Conservation (phyloP, 169 alveolate genomes). For the Sarcocystis neurona region DNA sequence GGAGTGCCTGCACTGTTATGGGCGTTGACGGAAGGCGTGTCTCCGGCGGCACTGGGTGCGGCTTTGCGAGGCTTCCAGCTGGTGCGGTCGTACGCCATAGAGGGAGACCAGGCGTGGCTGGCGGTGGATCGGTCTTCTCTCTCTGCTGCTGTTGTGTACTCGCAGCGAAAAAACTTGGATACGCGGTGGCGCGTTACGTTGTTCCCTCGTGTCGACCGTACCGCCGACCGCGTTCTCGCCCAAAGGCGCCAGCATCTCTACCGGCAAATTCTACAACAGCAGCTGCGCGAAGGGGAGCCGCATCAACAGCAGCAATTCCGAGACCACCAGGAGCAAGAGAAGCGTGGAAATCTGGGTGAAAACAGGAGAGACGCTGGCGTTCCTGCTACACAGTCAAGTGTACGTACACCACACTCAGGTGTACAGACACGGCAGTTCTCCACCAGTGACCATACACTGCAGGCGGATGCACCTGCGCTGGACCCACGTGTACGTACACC, state of each 20-base stretch:
- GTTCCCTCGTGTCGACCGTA: slow-evolving; percentile 5
- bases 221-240: not conserved
- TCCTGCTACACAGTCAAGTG: no score
- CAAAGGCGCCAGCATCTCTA: not conserved
- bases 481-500: no score
- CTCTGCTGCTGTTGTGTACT: slow-evolving; percentile 37
- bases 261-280: not conserved
- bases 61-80: slow-evolving; percentile 28
- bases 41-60: slow-evolving; percentile 3
- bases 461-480: no score
- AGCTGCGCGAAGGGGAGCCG: no score
- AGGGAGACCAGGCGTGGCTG: slow-evolving; percentile 25
- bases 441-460: no score
- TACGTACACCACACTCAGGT: no score
- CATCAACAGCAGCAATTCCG: no score
- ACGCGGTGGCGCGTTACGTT: not conserved
- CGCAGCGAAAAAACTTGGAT: slow-evolving; percentile 8
- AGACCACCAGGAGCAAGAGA: no score
- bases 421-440: no score
- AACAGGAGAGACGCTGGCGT: no score
- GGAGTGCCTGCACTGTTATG: not conserved
- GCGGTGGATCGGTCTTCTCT: slow-evolving; percentile 4
- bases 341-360: no score
- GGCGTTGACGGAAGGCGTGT: not conserved
- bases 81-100: slow-evolving; percentile 1